Evolutionary conservation across 495 filamentous ascomycete genomes (phyloP).

Genomic region (Xylaria venustula): DNA sequence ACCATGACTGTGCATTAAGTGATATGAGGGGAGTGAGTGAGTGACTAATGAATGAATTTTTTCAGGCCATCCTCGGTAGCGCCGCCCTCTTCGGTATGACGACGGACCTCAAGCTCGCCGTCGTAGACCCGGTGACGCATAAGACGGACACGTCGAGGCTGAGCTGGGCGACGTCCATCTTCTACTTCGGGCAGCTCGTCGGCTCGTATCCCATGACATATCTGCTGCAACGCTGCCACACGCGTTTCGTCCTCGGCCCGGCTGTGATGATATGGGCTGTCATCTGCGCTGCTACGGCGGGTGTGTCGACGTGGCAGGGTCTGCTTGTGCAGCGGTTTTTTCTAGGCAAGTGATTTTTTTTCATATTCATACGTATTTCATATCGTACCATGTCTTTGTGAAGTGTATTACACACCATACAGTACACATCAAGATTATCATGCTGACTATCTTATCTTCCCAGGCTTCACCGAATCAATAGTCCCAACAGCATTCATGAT

Average conservation of each 20-base stretch:
- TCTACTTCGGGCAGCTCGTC: conserved; percentile 77
- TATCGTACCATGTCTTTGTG: too few species aligned
- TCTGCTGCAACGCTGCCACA: conserved; percentile 62
- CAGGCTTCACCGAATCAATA: conserved; percentile 63
- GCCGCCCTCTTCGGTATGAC: conserved; percentile 76
- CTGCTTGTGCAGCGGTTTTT: conserved; percentile 70
- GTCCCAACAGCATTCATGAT: conserved; percentile 70
- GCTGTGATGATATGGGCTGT: conserved; percentile 67
- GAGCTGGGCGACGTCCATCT: conserved; percentile 73
- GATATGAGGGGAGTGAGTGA: too few species aligned
- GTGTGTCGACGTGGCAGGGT: conserved; percentile 61
- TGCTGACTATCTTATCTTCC: background rate
- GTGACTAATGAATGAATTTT: too few species aligned
- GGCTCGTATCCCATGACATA: conserved; percentile 73
- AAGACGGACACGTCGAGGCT: conserved; percentile 47
- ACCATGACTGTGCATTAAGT: too few species aligned
- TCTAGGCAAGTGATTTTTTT: conserved; percentile 30
- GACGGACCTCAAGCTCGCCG: conserved; percentile 56
- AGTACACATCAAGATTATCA: too few species aligned
- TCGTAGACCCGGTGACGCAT: conserved; percentile 32
- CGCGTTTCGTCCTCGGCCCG: conserved; percentile 59
- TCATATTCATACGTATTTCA: too few species aligned
- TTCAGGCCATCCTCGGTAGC: conserved; percentile 70
- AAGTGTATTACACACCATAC: too few species aligned
- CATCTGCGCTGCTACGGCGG: conserved; percentile 67